Base-by-base conservation (phyloP, 1,284 basidiomycete species). In the Wallemia mellicola region DNA sequence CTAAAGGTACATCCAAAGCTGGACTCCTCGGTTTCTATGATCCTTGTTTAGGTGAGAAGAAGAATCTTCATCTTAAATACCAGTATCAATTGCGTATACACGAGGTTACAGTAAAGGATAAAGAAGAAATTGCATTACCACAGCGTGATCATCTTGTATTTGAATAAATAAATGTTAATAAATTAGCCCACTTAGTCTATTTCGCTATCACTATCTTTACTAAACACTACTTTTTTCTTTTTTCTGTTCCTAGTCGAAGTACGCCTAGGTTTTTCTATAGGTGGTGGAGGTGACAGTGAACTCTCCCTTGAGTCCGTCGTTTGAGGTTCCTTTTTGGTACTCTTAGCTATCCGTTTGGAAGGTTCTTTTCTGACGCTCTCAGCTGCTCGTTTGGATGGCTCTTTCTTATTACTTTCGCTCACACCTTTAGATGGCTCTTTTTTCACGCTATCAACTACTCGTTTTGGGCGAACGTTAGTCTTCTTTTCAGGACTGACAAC, bases 11-110 rank as follows among this genome's bases (percentile, higher is more conserved):
- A 63, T 68, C 71, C 19, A 78, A 78, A 80, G 71, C 77, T 60
- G 76, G 76, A 33, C 71, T 86, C 61, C 77, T 81, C 66, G 83
- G 82, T 25, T 83, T 86, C 73, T 77, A 75, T 65, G 82, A 86
- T 69, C 82, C 79, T 61, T 79, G 76, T n/a, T 77, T 81, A 32
- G 77, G 76, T 33, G 73, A 76, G 60, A 70, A 73, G 60, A 86
- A 86, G 72, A 72, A 73, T 25, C 71, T 92, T 58, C 72, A 77
- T 27, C 74, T 92, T 57, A 75, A 79, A 54, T 92, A 92, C 70
- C 71, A 76, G 57, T 94, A 92, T 75, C 75, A 77, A 62, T 80
- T 78, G 48, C 74, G 74, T 62, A 65, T 75, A 69, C 87, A 92
- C 68, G 81, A 83, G 68, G 79, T 79, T 62, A 78, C 80, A 64